A percentile compares a stretch with the other conserved stretches of the same genome.
Evolutionary conservation across 768 basidiomycete genomes (phyloP).

Genomic region (Tylopilus sp.): DNA sequence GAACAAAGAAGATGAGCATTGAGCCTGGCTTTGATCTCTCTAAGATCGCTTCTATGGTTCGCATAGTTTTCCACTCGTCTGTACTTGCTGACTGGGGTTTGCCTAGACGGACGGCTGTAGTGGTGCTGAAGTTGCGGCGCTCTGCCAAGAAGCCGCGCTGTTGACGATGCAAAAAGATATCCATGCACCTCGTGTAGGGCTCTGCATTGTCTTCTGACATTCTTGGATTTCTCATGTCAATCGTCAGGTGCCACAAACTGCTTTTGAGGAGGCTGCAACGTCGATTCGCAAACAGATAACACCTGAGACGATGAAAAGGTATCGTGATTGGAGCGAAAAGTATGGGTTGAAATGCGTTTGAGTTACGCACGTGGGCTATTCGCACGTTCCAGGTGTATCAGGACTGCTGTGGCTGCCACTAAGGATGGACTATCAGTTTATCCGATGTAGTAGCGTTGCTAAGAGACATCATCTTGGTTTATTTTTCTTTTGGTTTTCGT

Average conservation of each 20-base stretch:
- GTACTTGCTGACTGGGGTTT: constrained; percentile 5
- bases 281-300: constrained; percentile 82
- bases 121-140: constrained; percentile 86
- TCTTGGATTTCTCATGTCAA: neutral
- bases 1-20: constrained; percentile 76
- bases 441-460: no score
- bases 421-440: no score
- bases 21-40: constrained; percentile 64
- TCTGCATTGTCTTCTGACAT: neutral
- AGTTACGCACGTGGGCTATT: no score
- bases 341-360: constrained; percentile 22
- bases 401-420: no score
- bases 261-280: constrained; percentile 72
- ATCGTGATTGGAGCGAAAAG: constrained; percentile 61
- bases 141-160: constrained; percentile 96
- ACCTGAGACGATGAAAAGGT: constrained; percentile 67
- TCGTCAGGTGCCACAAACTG: constrained; percentile 65
- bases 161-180: constrained; percentile 89
- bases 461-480: no score
- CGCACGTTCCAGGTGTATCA: no score
- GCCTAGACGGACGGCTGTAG: constrained; percentile 89
- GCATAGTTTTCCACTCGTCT: neutral
- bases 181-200: constrained; percentile 66
- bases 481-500: no score
- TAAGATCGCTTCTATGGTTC: constrained; percentile 67